Percentiles rank a stretch among this genome's conserved stretches.
These are phyloP conservation scores for Gaeumannomyces sp. DNA, from an alignment of 2,329 filamentous ascomycete genomes.

Conservation along the genomic window DNA sequence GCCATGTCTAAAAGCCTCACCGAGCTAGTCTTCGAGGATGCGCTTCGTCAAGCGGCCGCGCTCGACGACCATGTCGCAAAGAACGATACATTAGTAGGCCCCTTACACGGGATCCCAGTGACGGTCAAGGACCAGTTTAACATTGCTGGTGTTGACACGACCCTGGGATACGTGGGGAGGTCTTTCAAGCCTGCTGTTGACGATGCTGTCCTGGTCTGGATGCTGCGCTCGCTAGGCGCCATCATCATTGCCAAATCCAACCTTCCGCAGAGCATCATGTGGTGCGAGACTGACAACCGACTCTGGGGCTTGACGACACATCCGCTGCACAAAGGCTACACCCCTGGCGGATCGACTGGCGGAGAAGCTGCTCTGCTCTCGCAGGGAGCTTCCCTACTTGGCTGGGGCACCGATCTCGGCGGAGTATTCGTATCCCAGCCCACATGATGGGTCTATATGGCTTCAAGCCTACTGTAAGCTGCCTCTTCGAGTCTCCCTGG, in stretches of 20 bases:
- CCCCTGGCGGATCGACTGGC: constrained; percentile 30
- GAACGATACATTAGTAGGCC: constrained; percentile 24
- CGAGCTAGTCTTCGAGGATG: background rate
- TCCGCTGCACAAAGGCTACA: constrained; percentile 26
- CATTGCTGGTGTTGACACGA: constrained; percentile 26
- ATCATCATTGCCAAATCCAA: constrained; percentile 21
- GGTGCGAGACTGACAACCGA: constrained; percentile 27
- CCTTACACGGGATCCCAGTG: constrained; percentile 39
- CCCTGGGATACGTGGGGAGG: constrained; percentile 17
- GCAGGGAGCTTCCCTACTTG: constrained; percentile 26
- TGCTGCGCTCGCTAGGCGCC: constrained; percentile 22
- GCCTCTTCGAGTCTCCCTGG: constrained; percentile 26
- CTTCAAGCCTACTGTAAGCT: constrained; percentile 38
- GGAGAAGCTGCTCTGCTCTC: constrained; percentile 31
- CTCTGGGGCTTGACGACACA: constrained; percentile 29
- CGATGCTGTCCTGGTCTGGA: constrained; percentile 10
- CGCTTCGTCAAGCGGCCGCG: constrained; percentile 14
- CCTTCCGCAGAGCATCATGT: constrained; percentile 22
- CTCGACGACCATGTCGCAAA: constrained; percentile 14
- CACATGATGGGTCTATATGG: constrained; percentile 41
- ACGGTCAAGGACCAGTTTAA: constrained; percentile 30
- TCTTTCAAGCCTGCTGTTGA: constrained; percentile 1
- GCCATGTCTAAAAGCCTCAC: background rate
- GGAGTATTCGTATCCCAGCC: constrained; percentile 10
- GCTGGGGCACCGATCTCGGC: constrained; percentile 31